phyloP scores from a whole-genome alignment of 2,329 filamentous ascomycete species.

The Trichoderma cornu-damae region DNA sequence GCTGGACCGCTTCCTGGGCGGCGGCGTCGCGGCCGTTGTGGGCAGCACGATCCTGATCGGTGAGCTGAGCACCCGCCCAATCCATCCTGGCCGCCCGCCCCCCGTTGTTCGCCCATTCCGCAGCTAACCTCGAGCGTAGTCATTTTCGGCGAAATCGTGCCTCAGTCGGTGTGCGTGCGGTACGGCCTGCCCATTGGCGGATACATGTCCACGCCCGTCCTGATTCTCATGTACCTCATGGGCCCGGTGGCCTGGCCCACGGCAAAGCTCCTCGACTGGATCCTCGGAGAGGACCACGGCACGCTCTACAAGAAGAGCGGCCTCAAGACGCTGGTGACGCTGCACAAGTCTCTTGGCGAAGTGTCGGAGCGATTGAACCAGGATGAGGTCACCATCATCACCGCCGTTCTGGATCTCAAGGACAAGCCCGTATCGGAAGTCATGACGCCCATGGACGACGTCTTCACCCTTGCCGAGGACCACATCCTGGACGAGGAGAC shows the following conservation, averaged over 20 bases:
- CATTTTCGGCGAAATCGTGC: slow-evolving; percentile 95
- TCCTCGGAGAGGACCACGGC: slow-evolving; percentile 91
- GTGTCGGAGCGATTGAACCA: slow-evolving; percentile 87
- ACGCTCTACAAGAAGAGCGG: slow-evolving; percentile 98
- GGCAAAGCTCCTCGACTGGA: slow-evolving; percentile 87
- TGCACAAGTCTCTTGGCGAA: slow-evolving; percentile 87
- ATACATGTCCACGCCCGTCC: slow-evolving; percentile 83
- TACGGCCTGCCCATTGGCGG: slow-evolving; percentile 94
- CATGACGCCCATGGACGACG: slow-evolving; percentile 98
- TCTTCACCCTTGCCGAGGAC: slow-evolving; percentile 94
- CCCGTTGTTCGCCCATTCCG: not conserved
- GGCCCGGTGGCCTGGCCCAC: slow-evolving; percentile 89
- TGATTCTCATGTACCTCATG: slow-evolving; percentile 86
- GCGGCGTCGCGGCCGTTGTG: slow-evolving; percentile 88
- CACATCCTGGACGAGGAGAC: slow-evolving; percentile 87
- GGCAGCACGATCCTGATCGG: slow-evolving; percentile 92
- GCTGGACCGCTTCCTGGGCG: slow-evolving; percentile 85
- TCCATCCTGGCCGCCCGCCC: slow-evolving; percentile 21
- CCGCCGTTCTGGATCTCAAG: slow-evolving; percentile 90
- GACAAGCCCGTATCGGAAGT: slow-evolving; percentile 91
- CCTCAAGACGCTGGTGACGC: slow-evolving; percentile 88
- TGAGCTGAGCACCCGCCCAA: slow-evolving; percentile 53
- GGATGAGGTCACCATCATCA: slow-evolving; percentile 98
- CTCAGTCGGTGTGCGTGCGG: slow-evolving; percentile 92
- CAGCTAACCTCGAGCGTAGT: slow-evolving; percentile 49